Percentiles rank a stretch among this genome's conserved stretches.
Conservation (phyloP, 305 asterid species). For the Stenogyne calaminthoides region DNA sequence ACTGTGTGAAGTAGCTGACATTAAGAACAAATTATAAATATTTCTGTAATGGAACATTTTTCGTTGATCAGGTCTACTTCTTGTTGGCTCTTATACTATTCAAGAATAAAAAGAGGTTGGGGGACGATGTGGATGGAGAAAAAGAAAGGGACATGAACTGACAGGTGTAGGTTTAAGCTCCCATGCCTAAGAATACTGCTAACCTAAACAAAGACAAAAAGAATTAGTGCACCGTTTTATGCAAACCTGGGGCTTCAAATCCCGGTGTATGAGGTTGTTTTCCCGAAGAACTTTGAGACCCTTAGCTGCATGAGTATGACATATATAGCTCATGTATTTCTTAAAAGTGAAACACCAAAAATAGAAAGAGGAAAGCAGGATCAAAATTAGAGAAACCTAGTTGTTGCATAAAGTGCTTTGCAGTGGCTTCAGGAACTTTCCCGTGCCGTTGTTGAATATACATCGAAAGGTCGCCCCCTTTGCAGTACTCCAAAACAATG, state of each 20-base stretch:
- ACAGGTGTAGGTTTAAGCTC: background rate
- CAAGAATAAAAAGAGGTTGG: background rate
- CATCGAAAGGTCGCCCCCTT: constrained; percentile 91
- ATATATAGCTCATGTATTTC: constrained; percentile 23
- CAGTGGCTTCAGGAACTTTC: constrained; percentile 75
- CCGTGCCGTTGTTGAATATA: constrained; percentile 73
- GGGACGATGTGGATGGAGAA: background rate
- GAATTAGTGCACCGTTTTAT: constrained; percentile 9
- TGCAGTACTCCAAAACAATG: constrained; percentile 85
- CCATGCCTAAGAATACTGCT: background rate
- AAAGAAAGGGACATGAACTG: background rate
- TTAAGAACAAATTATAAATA: constrained; percentile 7
- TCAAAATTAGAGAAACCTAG: constrained; percentile 52
- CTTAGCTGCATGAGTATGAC: constrained; percentile 58
- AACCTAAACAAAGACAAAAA: constrained; percentile 18
- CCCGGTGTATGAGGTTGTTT: constrained; percentile 83
- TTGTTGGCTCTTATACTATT: background rate
- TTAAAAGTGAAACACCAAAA: constrained; percentile 13
- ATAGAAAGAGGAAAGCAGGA: background rate
- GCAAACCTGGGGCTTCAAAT: constrained; percentile 88
- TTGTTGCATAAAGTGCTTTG: constrained; percentile 91
- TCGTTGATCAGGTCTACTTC: background rate
- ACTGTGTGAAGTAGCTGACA: constrained; percentile 9
- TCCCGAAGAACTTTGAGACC: constrained; percentile 89
- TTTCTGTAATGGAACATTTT: constrained; percentile 4